Conservation (phyloP, 1,284 basidiomycete genomes). For the Ceratobasidium sp. region DNA sequence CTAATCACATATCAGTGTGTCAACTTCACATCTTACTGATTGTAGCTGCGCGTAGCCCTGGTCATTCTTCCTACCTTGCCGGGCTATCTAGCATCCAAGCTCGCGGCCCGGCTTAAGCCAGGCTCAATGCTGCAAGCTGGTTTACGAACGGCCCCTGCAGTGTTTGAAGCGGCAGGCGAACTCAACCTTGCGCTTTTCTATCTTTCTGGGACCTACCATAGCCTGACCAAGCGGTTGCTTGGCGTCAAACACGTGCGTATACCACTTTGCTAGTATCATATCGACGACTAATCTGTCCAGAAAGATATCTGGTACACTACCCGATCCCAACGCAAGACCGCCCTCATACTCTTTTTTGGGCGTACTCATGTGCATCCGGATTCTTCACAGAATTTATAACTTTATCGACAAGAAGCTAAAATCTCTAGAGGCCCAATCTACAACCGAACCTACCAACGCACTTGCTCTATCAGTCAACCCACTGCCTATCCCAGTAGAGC, state of each 20-base stretch:
- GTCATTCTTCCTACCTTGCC: constrained; percentile 72
- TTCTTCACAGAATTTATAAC: constrained; percentile 65
- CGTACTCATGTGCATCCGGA: constrained; percentile 72
- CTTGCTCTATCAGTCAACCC: constrained; percentile 27
- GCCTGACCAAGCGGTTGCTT: constrained; percentile 72
- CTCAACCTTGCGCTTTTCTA: constrained; percentile 85
- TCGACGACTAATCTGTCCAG: background rate
- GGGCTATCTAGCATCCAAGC: constrained; percentile 64
- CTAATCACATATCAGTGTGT: background rate
- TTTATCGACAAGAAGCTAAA: constrained; percentile 34
- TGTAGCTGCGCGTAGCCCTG: constrained; percentile 58
- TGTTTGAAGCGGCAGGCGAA: constrained; percentile 66
- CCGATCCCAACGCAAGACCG: constrained; percentile 71
- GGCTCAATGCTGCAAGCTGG: background rate
- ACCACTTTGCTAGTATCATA: background rate
- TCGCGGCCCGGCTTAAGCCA: constrained; percentile 50
- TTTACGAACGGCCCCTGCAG: constrained; percentile 57
- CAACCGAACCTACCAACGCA: constrained; percentile 21
- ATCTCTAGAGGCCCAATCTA: constrained; percentile 6
- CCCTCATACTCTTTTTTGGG: constrained; percentile 88
- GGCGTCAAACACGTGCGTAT: constrained; percentile 73
- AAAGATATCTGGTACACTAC: constrained; percentile 75
- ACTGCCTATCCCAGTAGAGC: constrained; percentile 11
- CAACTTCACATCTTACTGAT: constrained; percentile 2
- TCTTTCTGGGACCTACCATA: constrained; percentile 79